These are phyloP conservation scores for Pichia membranifaciens DNA, from an alignment of 805 yeast genomes.

Conservation along the genomic window DNA sequence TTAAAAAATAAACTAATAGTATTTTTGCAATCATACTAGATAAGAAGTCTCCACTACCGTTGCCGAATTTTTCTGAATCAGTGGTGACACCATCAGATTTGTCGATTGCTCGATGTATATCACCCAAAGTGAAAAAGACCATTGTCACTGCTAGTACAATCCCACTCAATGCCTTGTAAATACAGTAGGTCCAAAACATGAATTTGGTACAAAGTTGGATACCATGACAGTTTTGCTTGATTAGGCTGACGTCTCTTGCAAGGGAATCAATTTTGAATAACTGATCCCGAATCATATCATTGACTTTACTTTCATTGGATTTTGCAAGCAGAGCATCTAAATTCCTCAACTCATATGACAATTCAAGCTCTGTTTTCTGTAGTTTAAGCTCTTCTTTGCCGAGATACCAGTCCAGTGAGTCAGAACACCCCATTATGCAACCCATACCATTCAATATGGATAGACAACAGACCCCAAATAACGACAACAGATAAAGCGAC, in stretches of 20 bases:
- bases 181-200: constrained; percentile 41
- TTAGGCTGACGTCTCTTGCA: constrained; percentile 34
- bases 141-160: not conserved
- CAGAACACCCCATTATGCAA: constrained; percentile 40
- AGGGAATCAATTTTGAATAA: constrained; percentile 6
- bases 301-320: not conserved
- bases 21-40: constrained; percentile 44
- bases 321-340: constrained; percentile 26
- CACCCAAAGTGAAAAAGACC: not conserved
- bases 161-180: constrained; percentile 36
- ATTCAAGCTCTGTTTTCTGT: constrained; percentile 13
- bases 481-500: constrained; percentile 40
- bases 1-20: constrained; percentile 14
- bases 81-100: not conserved
- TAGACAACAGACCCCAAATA: constrained; percentile 46
- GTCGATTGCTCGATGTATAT: not conserved
- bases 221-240: constrained; percentile 26
- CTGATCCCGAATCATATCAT: not conserved
- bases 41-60: constrained; percentile 27
- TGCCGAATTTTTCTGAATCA: not conserved
- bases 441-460: constrained; percentile 50
- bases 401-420: constrained; percentile 15
- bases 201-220: constrained; percentile 4
- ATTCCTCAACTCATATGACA: constrained; percentile 24
- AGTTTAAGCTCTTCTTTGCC: constrained; percentile 17